Percentiles rank a stretch among this genome's conserved stretches.
phyloP scores from a whole-genome alignment of 768 basidiomycete species.

The Cantharellus anzutake region DNA sequence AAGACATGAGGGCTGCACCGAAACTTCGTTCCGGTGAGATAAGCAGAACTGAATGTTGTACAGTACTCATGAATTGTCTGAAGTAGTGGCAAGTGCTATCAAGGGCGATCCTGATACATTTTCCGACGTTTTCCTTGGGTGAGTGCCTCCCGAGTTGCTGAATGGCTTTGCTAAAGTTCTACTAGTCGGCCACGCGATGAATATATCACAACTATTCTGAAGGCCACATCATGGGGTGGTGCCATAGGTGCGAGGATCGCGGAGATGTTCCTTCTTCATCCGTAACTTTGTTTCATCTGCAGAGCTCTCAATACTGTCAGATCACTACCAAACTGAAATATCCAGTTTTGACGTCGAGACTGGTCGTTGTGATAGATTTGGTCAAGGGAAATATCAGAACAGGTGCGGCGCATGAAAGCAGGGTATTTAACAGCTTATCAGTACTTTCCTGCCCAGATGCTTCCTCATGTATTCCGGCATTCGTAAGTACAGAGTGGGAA shows the following conservation, averaged over 20 bases:
- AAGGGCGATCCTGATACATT: conserved; percentile 49
- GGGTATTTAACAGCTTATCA: not conserved
- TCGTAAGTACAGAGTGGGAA: conserved; percentile 19
- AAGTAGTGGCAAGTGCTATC: conserved; percentile 77
- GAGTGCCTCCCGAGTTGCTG: conserved; percentile 1
- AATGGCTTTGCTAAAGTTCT: conserved; percentile 14
- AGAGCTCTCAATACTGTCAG: conserved; percentile 59
- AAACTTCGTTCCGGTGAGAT: conserved; percentile 20
- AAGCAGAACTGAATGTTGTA: not conserved
- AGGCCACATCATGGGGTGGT: conserved; percentile 78
- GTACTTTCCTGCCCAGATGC: conserved; percentile 20
- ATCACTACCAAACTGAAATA: conserved; percentile 71
- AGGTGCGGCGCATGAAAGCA: conserved; percentile 14
- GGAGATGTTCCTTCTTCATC: not conserved
- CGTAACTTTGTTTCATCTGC: not conserved
- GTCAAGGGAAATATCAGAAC: conserved; percentile 26
- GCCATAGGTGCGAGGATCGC: conserved; percentile 45
- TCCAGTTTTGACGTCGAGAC: conserved; percentile 83
- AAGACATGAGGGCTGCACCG: conserved; percentile 51
- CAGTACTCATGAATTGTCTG: not conserved
- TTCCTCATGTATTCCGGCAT: conserved; percentile 89
- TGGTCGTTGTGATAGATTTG: conserved; percentile 71
- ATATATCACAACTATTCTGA: conserved; percentile 68
- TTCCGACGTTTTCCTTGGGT: conserved; percentile 80
- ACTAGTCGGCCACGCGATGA: conserved; percentile 36